phyloP scores from a whole-genome alignment of 2,329 filamentous ascomycete species.

The Cryphonectria nitschkei region DNA sequence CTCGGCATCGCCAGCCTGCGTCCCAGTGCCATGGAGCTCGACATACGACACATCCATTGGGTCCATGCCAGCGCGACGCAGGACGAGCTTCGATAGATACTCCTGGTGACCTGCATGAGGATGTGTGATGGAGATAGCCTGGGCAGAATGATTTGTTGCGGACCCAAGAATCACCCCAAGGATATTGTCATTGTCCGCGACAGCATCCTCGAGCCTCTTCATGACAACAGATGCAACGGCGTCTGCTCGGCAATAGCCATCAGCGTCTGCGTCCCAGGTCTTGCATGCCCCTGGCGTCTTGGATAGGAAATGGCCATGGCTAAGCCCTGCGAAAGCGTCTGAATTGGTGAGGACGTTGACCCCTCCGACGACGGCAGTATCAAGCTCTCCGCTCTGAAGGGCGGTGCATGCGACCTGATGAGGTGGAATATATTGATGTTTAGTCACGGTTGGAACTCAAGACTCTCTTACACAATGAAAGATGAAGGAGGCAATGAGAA shows the following conservation, averaged over 20 bases:
- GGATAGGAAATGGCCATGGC: conserved; percentile 68
- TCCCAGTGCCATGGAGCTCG: conserved; percentile 73
- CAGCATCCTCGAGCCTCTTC: conserved; percentile 52
- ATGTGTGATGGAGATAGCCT: conserved; percentile 72
- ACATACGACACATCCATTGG: conserved; percentile 60
- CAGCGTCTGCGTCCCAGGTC: conserved; percentile 67
- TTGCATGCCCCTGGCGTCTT: conserved; percentile 35
- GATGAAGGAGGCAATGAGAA: neutral
- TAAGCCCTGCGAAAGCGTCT: conserved; percentile 66
- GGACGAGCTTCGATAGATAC: conserved; percentile 60
- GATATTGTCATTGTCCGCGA: conserved; percentile 65
- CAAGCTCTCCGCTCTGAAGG: conserved; percentile 66
- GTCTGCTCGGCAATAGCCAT: conserved; percentile 60
- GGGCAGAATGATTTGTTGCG: conserved; percentile 72
- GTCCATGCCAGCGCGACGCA: conserved; percentile 62
- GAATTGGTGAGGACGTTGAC: conserved; percentile 69
- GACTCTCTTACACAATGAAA: neutral
- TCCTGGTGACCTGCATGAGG: conserved; percentile 68
- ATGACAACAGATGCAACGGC: conserved; percentile 52
- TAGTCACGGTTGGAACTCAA: neutral
- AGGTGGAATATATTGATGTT: conserved; percentile 46
- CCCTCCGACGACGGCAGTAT: conserved; percentile 68
- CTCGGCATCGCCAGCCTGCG: conserved; percentile 69
- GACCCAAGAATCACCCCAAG: conserved; percentile 65
- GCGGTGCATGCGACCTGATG: conserved; percentile 63